Evolutionary conservation across 345 rosid genomes (phyloP).

Genomic region (Ricinus communis): DNA sequence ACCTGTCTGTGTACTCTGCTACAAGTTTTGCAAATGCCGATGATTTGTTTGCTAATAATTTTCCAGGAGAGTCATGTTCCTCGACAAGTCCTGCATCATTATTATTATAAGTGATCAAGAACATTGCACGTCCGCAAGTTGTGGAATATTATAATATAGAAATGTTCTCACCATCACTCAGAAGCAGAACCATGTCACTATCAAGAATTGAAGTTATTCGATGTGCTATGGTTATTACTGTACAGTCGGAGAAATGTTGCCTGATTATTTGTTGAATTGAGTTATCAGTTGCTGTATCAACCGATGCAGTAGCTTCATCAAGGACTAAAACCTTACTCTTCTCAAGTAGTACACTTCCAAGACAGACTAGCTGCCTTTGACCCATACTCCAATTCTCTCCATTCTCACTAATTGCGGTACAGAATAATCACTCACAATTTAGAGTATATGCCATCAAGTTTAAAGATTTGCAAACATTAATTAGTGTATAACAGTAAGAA

Average conservation of each 20-base stretch:
- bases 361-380: constrained; percentile 80
- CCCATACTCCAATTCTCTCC: constrained; percentile 98
- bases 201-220: constrained; percentile 77
- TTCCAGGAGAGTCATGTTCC: constrained; percentile 61
- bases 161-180: constrained; percentile 52
- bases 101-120: background rate
- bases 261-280: constrained; percentile 65
- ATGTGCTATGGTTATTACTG: constrained; percentile 77
- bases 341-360: constrained; percentile 76
- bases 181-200: constrained; percentile 72
- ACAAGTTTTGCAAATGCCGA: constrained; percentile 78
- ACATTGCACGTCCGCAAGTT: background rate
- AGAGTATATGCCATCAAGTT: too few species aligned
- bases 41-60: constrained; percentile 56
- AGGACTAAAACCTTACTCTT: constrained; percentile 81
- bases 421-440: background rate
- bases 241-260: constrained; percentile 62
- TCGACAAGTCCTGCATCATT: constrained; percentile 55
- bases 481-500: background rate
- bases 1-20: constrained; percentile 63
- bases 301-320: constrained; percentile 90
- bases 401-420: constrained; percentile 57
- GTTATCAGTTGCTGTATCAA: constrained; percentile 80
- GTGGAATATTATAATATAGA: background rate
- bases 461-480: background rate